Evolutionary conservation across 768 basidiomycete genomes (phyloP).

Genomic region (Panaeolus cyanescens): DNA sequence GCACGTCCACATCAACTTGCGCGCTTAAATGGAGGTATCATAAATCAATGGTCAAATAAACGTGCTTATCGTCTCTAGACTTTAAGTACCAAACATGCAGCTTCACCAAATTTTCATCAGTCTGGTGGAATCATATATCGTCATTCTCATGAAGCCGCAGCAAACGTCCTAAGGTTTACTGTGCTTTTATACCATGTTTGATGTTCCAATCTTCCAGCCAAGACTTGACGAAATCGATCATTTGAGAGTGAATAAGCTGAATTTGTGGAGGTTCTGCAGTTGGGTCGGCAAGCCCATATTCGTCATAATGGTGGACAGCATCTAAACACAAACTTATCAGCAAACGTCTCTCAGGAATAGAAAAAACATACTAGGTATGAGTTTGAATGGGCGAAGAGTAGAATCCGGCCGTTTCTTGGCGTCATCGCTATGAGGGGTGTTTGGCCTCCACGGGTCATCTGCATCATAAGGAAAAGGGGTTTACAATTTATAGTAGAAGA

Average conservation of each 20-base stretch:
- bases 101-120: too few relatives aligned
- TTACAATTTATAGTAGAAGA: not conserved
- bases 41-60: too few relatives aligned
- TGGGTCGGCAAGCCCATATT: constrained; percentile 70
- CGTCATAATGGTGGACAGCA: constrained; percentile 73
- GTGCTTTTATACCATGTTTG: constrained; percentile 13
- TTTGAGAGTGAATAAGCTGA: constrained; percentile 74
- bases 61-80: too few relatives aligned
- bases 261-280: constrained; percentile 77
- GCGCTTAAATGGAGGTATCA: too few relatives aligned
- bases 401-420: constrained; percentile 75
- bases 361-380: constrained; percentile 71
- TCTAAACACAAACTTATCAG: constrained; percentile 34
- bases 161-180: not conserved
- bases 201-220: constrained; percentile 63
- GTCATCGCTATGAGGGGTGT: constrained; percentile 78
- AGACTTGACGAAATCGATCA: constrained; percentile 71
- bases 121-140: too few relatives aligned
- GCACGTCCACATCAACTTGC: too few relatives aligned
- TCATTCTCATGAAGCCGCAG: too few relatives aligned
- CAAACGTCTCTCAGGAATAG: not conserved
- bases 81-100: too few relatives aligned
- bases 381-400: constrained; percentile 73
- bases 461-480: not conserved
- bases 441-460: constrained; percentile 92